These are phyloP conservation scores for Fusarium floridanum DNA, from an alignment of 2,329 filamentous ascomycete species.

Conservation along the genomic window DNA sequence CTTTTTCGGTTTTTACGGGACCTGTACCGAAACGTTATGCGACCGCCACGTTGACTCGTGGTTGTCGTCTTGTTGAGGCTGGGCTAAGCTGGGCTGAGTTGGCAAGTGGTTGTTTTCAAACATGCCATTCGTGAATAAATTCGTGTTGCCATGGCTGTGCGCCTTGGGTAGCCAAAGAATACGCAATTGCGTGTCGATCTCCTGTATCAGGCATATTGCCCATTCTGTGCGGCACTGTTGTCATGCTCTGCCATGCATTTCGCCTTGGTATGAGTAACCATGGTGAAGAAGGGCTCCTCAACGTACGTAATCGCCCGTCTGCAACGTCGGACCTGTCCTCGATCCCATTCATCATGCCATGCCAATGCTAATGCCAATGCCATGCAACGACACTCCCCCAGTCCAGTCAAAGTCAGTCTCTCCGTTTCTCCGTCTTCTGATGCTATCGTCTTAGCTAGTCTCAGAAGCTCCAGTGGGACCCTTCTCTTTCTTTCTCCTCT, in stretches of 20 bases:
- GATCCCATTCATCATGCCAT: conserved; percentile 40
- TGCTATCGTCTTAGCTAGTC: conserved; percentile 37
- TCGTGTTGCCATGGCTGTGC: conserved; percentile 19
- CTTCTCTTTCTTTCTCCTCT: not conserved
- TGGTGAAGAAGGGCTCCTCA: conserved; percentile 24
- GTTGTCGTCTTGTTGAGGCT: not conserved
- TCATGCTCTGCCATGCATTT: conserved; percentile 30
- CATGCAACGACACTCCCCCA: conserved; percentile 29
- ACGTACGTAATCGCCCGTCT: conserved; percentile 44
- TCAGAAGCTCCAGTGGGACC: conserved; percentile 37
- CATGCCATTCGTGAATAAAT: conserved; percentile 23
- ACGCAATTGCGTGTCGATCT: conserved; percentile 32
- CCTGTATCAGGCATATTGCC: conserved; percentile 9
- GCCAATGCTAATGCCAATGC: conserved; percentile 32
- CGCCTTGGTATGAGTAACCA: conserved; percentile 30
- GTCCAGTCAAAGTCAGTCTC: conserved; percentile 24
- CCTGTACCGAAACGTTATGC: conserved; percentile 9
- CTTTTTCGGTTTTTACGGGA: conserved; percentile 19
- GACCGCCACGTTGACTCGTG: conserved; percentile 26
- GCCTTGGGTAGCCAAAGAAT: conserved; percentile 1
- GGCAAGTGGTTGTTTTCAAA: conserved; percentile 21
- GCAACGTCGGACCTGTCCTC: conserved; percentile 28
- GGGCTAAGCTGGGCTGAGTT: not conserved
- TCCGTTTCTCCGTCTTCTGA: conserved; percentile 37
- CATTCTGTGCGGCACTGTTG: not conserved